Evolutionary conservation across 1,284 basidiomycete genomes (phyloP), one percentile per base, ranked within the genome.

Genomic region (Ustilago curta): DNA sequence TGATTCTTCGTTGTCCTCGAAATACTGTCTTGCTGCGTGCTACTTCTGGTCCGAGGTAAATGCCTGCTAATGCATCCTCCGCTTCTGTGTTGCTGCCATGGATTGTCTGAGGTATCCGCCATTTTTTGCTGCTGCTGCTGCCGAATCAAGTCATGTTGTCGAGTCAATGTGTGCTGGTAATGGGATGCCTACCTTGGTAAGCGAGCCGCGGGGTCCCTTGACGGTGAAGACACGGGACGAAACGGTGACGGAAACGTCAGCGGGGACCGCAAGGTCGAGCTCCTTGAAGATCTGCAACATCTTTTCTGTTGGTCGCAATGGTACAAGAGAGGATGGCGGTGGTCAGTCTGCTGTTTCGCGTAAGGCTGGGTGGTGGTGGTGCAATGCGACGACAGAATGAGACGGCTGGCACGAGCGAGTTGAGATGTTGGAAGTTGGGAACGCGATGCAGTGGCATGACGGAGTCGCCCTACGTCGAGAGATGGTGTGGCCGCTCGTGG

Each of bases 261-360:
- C 60, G 50, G 83, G 83, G 72, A 85, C 77, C 51, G 67, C 77
- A 52, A 85, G 79, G 66, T 85, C 83, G 59, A 84, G 70, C 66
- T 85, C 83, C 83, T 85, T 85, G 80, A 77, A 85, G 76, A 85
- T 79, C 62, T 84, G 82, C 64, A 84, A 71, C 83, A 84, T 84
- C 61, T 67, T 74, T 52, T 73, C 66, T 74, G 71, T 62, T 18
- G 18, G 40, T 44, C 18, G 45, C 31, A 42, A 55, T 37, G 35
- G 35, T 37, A 48, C 18, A 23, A 31, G 16, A 39, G 47, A 29
- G 37, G 19, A 19, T 19, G 54, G 32, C 21, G 37, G 21, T 4
- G 42, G 54, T 62, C 44, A 53, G 57, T 49, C 27, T 25, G 47
- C 23, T 61, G 23, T 43, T 56, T 8, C n/a, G 9, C n/a, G 1